Evolutionary conservation across 306 rosid species (phyloP).

Genomic region (Hippophae tibetana): DNA sequence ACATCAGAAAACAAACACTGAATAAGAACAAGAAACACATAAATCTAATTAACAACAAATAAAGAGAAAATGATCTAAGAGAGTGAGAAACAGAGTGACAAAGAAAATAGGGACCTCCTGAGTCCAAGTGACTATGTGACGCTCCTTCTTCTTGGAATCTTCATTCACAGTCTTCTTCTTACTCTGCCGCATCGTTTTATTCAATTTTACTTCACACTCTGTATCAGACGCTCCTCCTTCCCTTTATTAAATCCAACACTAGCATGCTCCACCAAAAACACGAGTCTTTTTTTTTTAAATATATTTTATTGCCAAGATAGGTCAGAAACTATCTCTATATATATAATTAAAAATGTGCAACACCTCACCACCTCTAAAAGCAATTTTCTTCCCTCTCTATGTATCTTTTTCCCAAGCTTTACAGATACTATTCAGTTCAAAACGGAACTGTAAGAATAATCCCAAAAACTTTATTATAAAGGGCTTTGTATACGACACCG

Average conservation of each 20-base stretch:
- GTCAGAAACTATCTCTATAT: slow-evolving; percentile 3
- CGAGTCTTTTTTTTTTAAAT: slow-evolving; percentile 12
- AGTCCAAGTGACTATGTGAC: slow-evolving; percentile 94
- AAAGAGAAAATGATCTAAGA: not conserved
- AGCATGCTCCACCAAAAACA: slow-evolving; percentile 58
- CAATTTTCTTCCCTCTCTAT: slow-evolving; percentile 12
- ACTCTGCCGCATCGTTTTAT: slow-evolving; percentile 55
- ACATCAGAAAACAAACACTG: not conserved
- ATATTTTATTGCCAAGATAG: not conserved
- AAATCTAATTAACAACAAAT: not conserved
- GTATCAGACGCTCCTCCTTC: slow-evolving; percentile 72
- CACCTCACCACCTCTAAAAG: slow-evolving; percentile 14
- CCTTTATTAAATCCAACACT: slow-evolving; percentile 48
- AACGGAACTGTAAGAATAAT: slow-evolving; percentile 28
- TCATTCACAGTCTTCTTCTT: slow-evolving; percentile 41
- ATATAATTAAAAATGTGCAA: slow-evolving; percentile 5
- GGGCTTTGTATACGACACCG: slow-evolving; percentile 21
- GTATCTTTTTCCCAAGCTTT: slow-evolving; percentile 8
- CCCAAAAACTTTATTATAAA: slow-evolving; percentile 38
- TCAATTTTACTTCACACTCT: slow-evolving; percentile 19
- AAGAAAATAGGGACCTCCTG: slow-evolving; percentile 55
- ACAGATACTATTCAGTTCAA: slow-evolving; percentile 19
- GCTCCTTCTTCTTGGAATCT: slow-evolving; percentile 98
- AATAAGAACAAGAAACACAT: not conserved
- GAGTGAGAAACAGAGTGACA: not conserved